Evolutionary conservation across 2,329 filamentous ascomycete genomes (phyloP).

Genomic region (Exophiala mesophila): DNA sequence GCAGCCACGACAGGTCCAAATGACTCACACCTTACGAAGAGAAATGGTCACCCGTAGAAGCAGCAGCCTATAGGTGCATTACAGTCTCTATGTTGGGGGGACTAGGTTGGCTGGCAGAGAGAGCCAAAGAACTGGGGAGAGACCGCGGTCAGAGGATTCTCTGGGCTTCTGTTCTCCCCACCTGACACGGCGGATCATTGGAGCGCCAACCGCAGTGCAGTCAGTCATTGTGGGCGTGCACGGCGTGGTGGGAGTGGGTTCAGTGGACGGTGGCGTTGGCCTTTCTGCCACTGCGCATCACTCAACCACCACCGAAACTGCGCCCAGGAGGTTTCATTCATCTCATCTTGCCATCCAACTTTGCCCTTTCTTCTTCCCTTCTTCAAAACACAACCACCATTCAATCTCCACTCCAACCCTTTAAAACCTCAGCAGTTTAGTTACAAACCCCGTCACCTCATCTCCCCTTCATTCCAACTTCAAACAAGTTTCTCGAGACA

Average conservation of each 20-base stretch:
- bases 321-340: background rate
- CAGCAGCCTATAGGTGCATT: too few species aligned
- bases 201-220: background rate
- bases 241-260: too few species aligned
- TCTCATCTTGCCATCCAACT: slow-evolving; percentile 2
- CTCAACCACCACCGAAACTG: background rate
- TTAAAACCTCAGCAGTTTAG: slow-evolving; percentile 1
- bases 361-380: slow-evolving; percentile 7
- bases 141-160: slow-evolving; percentile 42
- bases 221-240: background rate
- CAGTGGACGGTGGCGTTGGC: too few species aligned
- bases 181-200: slow-evolving; percentile 3
- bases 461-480: slow-evolving; percentile 6
- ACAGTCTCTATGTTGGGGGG: too few species aligned
- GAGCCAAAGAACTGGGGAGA: too few species aligned
- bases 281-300: too few species aligned
- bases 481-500: slow-evolving; percentile 5
- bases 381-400: slow-evolving; percentile 11
- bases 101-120: too few species aligned
- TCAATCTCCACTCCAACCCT: slow-evolving; percentile 16
- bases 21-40: too few species aligned
- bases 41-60: too few species aligned
- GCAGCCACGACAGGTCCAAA: too few species aligned
- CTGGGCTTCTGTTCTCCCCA: slow-evolving; percentile 36
- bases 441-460: slow-evolving; percentile 13